Evolutionary conservation across 2,329 filamentous ascomycete species (phyloP), one percentile per base, ranked within the genome.

Genomic region (Volutella citrinella): DNA sequence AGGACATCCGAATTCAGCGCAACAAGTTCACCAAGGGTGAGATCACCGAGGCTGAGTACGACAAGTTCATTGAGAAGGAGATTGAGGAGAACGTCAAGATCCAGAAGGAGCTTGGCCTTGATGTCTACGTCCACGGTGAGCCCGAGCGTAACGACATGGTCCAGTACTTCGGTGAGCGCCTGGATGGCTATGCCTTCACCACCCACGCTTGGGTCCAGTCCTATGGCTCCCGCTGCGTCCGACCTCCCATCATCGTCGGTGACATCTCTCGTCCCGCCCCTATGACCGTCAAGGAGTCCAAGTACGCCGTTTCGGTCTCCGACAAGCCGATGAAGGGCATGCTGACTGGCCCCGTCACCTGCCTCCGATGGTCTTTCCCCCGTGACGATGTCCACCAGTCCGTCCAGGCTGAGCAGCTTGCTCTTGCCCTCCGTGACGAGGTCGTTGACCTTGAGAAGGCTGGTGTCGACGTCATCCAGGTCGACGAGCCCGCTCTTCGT

Each of bases 281-380:
- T 54, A 98, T 98, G 93, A 96, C 93, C 42, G 93, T 98, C 72
- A 98, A 98, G 85, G 93, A 98, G 80, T 95, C 87, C 70, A 95
- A 97, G 78, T 98, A 95, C 72, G 93, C 93, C 52, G 91, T 89
- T 46, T 90, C 85, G 37, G 80, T 96, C 68, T 91, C 90, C 66
- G 91, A 86, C 76, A 97, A 96, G 82, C 90, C 93, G 70, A 97
- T 98, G 93, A 98, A 98, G 87, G 93, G 93, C 68, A 98, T 98
- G 93, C 82, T 98, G 65, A 98, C 93, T 69, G 93, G 93, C 42
- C 93, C 93, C 55, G 94, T 98, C 74, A 98, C 93, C 61, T 98
- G 93, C 74, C 76, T 98, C 57, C 85, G 93, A 69, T 98, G 93
- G 93, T 98, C 93, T 44, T 98, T 97, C 87, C 93, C 93, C 58